Percentiles rank a stretch among this genome's conserved stretches.
phyloP scores from a whole-genome alignment of 2,329 filamentous ascomycete species.

The Rachicladosporium sp. region DNA sequence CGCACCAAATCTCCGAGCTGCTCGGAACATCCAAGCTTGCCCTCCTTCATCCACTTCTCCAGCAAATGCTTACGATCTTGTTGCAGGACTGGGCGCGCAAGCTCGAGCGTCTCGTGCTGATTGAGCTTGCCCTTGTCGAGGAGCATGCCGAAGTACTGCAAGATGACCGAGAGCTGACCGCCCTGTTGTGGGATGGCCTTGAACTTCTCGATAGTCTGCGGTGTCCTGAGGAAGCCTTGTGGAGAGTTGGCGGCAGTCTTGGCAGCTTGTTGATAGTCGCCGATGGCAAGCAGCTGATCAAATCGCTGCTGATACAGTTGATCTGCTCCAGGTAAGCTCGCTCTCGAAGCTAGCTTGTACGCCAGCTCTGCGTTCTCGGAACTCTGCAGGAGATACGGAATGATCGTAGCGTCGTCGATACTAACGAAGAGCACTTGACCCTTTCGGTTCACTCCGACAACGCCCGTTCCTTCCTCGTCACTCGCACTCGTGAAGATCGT shows the following conservation, averaged over 20 bases:
- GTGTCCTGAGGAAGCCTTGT: constrained; percentile 83
- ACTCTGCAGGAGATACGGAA: constrained; percentile 92
- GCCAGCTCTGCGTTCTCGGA: constrained; percentile 87
- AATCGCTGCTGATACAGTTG: constrained; percentile 88
- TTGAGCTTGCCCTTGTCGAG: constrained; percentile 92
- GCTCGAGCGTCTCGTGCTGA: constrained; percentile 83
- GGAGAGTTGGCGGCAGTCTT: constrained; percentile 96
- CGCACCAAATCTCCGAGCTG: constrained; percentile 91
- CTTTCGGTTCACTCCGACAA: constrained; percentile 93
- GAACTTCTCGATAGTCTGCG: constrained; percentile 91
- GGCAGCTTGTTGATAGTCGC: constrained; percentile 76
- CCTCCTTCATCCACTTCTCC: constrained; percentile 95
- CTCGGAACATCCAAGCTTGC: constrained; percentile 92
- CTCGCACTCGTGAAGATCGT: constrained; percentile 92
- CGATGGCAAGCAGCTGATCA: constrained; percentile 68
- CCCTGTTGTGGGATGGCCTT: constrained; percentile 71
- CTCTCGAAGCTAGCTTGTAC: constrained; percentile 90
- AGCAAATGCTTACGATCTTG: constrained; percentile 92
- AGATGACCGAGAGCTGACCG: constrained; percentile 81
- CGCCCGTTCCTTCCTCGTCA: constrained; percentile 72
- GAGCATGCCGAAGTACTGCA: constrained; percentile 96
- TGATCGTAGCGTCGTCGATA: constrained; percentile 80
- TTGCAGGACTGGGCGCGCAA: constrained; percentile 80
- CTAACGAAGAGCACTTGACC: constrained; percentile 91
- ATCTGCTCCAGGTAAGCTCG: constrained; percentile 86